Evolutionary conservation across 2,329 filamentous ascomycete genomes (phyloP), one percentile per base, ranked within the genome.

Genomic region (Aspergillus novofumigatus): DNA sequence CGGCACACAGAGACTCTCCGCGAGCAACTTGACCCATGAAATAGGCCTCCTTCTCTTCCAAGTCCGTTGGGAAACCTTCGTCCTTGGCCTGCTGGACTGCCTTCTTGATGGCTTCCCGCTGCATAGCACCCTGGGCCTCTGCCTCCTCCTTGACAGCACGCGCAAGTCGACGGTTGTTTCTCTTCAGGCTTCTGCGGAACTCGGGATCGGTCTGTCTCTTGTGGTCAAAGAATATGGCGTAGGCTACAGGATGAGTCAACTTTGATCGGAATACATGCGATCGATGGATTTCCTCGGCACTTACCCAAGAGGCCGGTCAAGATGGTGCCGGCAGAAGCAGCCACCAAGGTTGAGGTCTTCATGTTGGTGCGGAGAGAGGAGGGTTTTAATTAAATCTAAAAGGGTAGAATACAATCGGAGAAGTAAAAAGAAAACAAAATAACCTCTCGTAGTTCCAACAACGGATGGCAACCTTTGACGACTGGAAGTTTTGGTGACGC

Each of bases 1-100:
- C 89, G 68, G 86, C 81, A 72, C 88, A 90, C 72, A 97, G 82
- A 55, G 83, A 78, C 82, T 99, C 94, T 72, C 94, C 94, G 72
- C 86, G 82, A 67, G 92, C 90, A 63, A 99, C 92, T 78, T 96
- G 91, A 74, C 91, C 87, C 86, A 97, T 96, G 79, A 99, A 99
- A 81, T 91, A 99, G 60, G 86, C 85, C 81, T 99, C 94, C 74
- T 91, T 92, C 80, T 96, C 92, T 75, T 97, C 93, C 38, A 93
- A 86, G 69, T 92, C 91, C 47, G 83, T 82, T 51, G 94, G 94
- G 83, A 96, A 97, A 56, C 93, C 94, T 76, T 96, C 92, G 57
- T 90, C 89, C 79, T 92, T 90, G 67, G 92, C 91, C 67, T 89
- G 84, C 67, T 91, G 86, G 51, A 97, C 89, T 53, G 85, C 86